A percentile compares a stretch with the other conserved stretches of the same genome.
phyloP scores from a whole-genome alignment of 2,329 filamentous ascomycete genomes.

The Fusarium sp. region DNA sequence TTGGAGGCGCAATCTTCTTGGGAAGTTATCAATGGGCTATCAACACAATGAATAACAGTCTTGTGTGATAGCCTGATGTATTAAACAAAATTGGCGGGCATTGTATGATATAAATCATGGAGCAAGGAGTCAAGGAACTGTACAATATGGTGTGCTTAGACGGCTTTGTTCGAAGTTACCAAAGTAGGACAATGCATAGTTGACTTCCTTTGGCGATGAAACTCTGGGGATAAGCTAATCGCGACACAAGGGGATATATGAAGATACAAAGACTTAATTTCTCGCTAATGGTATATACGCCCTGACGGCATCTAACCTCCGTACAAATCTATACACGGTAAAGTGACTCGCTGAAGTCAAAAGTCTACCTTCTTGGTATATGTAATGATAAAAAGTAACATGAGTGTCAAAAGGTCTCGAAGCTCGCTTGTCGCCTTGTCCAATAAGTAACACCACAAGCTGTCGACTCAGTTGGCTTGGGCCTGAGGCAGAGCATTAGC shows the following conservation, averaged over 20 bases:
- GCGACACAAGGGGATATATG: conserved; percentile 1
- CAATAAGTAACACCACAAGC: neutral
- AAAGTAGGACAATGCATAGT: no score
- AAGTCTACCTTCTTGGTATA: conserved; percentile 26
- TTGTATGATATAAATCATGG: conserved; percentile 40
- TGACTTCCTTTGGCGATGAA: no score
- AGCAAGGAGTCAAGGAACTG: conserved; percentile 30
- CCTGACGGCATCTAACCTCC: conserved; percentile 39
- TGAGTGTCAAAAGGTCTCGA: neutral
- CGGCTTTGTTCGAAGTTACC: no score
- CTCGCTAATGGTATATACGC: conserved; percentile 46
- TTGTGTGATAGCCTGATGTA: conserved; percentile 17
- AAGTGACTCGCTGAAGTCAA: conserved; percentile 34
- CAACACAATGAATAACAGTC: conserved; percentile 72
- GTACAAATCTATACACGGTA: conserved; percentile 46
- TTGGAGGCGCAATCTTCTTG: conserved; percentile 93
- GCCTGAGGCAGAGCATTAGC: conserved; percentile 18
- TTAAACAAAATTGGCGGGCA: conserved; percentile 12
- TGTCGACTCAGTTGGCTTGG: conserved; percentile 26
- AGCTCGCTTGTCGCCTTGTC: neutral
- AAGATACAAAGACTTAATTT: conserved; percentile 35
- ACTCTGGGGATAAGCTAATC: no score
- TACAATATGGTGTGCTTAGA: no score
- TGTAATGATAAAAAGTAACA: conserved; percentile 15
- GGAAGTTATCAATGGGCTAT: conserved; percentile 92